Evolutionary conservation across 192 early-diverging fungal species (phyloP).

Genomic region (Diversispora eburnea): DNA sequence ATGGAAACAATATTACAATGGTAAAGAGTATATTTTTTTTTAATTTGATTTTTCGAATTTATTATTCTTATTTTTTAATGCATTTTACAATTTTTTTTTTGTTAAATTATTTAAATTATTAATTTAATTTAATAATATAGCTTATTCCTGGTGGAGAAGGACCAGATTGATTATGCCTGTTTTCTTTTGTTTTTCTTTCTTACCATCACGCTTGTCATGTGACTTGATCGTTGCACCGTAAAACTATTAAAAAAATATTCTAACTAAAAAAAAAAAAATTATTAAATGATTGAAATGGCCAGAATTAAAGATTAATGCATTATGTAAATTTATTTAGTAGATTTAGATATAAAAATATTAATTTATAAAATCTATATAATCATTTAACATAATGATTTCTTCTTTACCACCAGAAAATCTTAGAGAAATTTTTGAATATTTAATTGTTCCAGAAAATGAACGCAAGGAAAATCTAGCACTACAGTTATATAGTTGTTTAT

Average conservation of each 20-base stretch:
- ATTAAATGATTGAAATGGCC: too few relatives aligned
- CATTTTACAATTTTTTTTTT: neutral
- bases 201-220: too few relatives aligned
- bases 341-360: too few relatives aligned
- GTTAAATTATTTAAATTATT: too few relatives aligned
- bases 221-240: too few relatives aligned
- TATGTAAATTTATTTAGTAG: too few relatives aligned
- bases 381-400: neutral
- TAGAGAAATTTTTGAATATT: neutral
- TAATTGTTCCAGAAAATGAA: neutral
- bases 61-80: neutral
- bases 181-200: too few relatives aligned
- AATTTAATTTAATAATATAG: slow-evolving; percentile 27
- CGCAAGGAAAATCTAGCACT: neutral
- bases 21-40: slow-evolving; percentile 44
- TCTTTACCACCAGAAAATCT: neutral
- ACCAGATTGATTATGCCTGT: slow-evolving; percentile 20
- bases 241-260: too few relatives aligned
- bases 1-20: slow-evolving; percentile 98
- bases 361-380: neutral
- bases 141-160: slow-evolving; percentile 56
- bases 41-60: neutral
- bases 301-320: too few relatives aligned
- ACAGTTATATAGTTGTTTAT: neutral
- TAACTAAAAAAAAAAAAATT: too few relatives aligned